Base-by-base conservation (phyloP, 257 asterid species). In the Misopates orontium region DNA sequence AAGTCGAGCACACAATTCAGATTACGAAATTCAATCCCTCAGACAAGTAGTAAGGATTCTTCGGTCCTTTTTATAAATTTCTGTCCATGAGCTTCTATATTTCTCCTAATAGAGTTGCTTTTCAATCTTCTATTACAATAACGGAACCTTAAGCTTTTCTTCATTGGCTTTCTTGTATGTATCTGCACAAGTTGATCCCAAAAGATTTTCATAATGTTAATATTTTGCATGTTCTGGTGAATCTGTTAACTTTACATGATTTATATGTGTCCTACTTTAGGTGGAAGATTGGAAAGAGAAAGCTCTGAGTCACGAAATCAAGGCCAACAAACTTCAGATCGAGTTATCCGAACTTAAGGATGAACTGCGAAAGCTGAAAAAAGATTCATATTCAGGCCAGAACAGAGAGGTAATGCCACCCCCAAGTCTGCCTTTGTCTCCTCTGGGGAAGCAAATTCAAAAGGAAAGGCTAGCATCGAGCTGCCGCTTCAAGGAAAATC, bases 231-330 rank as follows among this genome's bases (percentile, higher is more conserved):
- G n/a, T n/a, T n/a, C n/a, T n/a, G n/a, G n/a, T n/a, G n/a, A n/a
- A n/a, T n/a, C n/a, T n/a, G n/a, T 10, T 31, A 13, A 5, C 21
- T 21, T 56, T n/a, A 56, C 28, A 15, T 41, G 12, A 67, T 4
- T 39, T 4, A 0, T 9, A 8, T 36, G 22, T 21, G 24, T 72
- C 49, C 23, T 58, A 28, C 15, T 64, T 42, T 45, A 92, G 98
- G 88, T 92, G 68, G 78, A 81, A 72, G 94, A 84, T 62, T 92
- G 96, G 98, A 83, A 73, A 75, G 87, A 66, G 56, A 85, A 64
- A 64, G 87, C 95, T 16, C 76, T 69, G 10, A 44, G 57, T 22
- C 74, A 67, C 19, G 84, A 92, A 82, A 74, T 49, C 71, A 83
- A 79, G 80, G 91, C 79, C 1, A 70, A 69, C 14, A 77, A 77